These are phyloP conservation scores for Penicillium brevicompactum DNA, from an alignment of 2,329 filamentous ascomycete genomes.

Conservation along the genomic window DNA sequence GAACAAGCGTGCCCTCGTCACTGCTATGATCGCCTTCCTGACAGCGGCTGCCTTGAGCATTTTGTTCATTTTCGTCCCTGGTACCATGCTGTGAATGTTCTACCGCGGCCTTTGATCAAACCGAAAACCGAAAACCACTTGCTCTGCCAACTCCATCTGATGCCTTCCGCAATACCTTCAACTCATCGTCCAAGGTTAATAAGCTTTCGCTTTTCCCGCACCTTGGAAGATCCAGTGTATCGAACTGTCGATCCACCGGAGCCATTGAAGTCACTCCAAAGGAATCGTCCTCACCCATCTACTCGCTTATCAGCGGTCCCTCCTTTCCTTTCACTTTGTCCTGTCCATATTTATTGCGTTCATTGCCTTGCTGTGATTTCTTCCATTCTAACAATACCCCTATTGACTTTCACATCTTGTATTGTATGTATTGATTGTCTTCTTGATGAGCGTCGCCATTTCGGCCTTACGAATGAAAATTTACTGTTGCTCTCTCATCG, in stretches of 20 bases:
- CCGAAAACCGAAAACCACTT: neutral
- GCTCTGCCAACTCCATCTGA: neutral
- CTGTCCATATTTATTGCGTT: conserved; percentile 28
- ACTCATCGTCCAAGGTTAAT: conserved; percentile 8
- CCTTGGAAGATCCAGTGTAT: conserved; percentile 3
- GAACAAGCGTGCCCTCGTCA: conserved; percentile 78
- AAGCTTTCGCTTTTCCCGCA: conserved; percentile 21
- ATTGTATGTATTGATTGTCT: conserved; percentile 33
- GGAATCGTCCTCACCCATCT: neutral
- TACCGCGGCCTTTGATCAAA: neutral
- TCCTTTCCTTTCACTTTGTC: conserved; percentile 15
- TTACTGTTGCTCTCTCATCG: conserved; percentile 7
- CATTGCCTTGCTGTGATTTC: conserved; percentile 9
- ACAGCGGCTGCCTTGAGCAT: conserved; percentile 81
- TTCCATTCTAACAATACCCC: conserved; percentile 38
- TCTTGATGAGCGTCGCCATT: conserved; percentile 25
- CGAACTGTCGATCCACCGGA: neutral
- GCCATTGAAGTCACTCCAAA: neutral
- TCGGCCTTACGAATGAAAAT: conserved; percentile 25
- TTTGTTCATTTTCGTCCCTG: conserved; percentile 93
- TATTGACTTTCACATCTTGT: conserved; percentile 26
- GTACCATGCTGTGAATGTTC: conserved; percentile 54
- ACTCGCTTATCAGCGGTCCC: conserved; percentile 10
- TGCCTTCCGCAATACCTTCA: neutral
- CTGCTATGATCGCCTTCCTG: conserved; percentile 72